Base-by-base conservation (phyloP, 2,329 filamentous ascomycete genomes). In the Calonectria fujianensis region DNA sequence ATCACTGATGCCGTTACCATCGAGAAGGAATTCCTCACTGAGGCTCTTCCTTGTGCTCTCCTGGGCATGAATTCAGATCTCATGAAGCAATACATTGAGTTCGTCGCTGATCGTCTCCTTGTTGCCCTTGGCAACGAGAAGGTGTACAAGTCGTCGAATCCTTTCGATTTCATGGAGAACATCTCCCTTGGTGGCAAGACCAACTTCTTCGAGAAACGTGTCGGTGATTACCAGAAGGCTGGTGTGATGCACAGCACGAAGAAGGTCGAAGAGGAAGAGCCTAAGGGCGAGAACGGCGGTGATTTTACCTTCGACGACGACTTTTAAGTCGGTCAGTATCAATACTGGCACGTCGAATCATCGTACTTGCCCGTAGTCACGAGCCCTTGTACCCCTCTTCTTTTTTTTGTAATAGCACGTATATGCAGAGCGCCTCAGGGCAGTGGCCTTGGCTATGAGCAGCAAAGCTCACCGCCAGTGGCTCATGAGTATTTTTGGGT, bases 131-230 rank as follows among this genome's bases (percentile, higher is more conserved):
- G 97, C 83, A 98, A 98, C 87, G 91, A 94, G 82, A 98, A 98
- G 91, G 90, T 94, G 82, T 99, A 98, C 92, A 95, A 97, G 84
- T 90, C 94, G 32, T 92, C 93, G 85, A 99, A 99, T 89, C 97
- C 97, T 85, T 99, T 99, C 86, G 97, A 99, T 91, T 99, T 99
- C 88, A 99, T 99, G 97, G 97, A 99, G 91, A 98, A 98, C 89
- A 99, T 99, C 87, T 98, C 97, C 29, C 92, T 99, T 14, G 95
- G 96, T 68, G 97, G 97, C 87, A 99, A 99, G 94, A 99, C 97
- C 86, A 99, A 99, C 93, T 99, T 99, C 92, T 99, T 99, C 86
- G 97, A 99, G 94, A 99, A 99, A 94, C 95, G 97, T 82, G 97
- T 99, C 73, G 97, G 94, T 85, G 97, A 99, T 84, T 99, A 99